A percentile compares a stretch with the other conserved stretches of the same genome.
These are phyloP conservation scores for Chlamydomonas sphaeroides DNA, from an alignment of 139 green algal genomes.

Conservation along the genomic window DNA sequence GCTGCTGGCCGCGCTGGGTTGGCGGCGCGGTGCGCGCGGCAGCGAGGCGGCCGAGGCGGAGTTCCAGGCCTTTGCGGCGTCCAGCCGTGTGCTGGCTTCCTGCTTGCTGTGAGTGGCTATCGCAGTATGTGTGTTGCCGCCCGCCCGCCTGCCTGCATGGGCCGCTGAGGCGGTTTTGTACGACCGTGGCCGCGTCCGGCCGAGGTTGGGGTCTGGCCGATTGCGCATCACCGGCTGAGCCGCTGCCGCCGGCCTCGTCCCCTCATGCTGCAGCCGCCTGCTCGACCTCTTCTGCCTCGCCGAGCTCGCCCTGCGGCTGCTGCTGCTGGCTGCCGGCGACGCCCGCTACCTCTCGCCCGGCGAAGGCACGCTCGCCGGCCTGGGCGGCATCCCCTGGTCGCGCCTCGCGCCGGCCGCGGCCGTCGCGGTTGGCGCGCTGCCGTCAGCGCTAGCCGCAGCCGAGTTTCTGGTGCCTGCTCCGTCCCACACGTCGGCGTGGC, in stretches of 20 bases:
- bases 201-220: too few relatives aligned
- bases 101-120: too few relatives aligned
- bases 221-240: too few relatives aligned
- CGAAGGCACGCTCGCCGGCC: too few relatives aligned
- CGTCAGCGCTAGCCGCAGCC: background rate
- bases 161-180: too few relatives aligned
- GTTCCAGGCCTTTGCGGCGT: constrained; percentile 4
- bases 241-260: background rate
- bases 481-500: background rate
- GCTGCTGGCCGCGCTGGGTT: background rate
- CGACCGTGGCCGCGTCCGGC: too few relatives aligned
- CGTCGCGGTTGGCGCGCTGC: background rate
- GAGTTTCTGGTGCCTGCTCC: background rate
- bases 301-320: background rate
- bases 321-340: background rate
- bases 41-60: background rate
- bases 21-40: background rate
- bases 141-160: too few relatives aligned
- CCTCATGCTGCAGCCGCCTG: background rate
- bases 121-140: too few relatives aligned
- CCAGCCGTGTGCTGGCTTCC: background rate
- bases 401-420: background rate
- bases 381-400: too few relatives aligned
- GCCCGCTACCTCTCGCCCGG: too few relatives aligned
- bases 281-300: background rate